Conservation (phyloP, 1,139 yeast genomes). For the Blastobotrys ciferrii region DNA sequence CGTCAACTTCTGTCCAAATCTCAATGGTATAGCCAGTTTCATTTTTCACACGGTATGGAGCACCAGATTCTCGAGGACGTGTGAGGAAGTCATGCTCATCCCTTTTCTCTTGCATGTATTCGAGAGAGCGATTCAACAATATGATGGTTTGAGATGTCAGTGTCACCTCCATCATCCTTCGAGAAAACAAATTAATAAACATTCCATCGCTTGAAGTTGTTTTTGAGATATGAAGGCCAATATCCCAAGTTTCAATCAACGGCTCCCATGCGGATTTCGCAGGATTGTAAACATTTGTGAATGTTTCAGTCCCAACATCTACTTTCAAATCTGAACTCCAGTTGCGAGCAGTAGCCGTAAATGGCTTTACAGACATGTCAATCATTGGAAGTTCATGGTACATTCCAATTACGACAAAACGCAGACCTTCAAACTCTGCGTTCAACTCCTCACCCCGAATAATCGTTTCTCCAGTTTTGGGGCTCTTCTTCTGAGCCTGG, state of each 20-base stretch:
- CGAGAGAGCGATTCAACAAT: slow-evolving; percentile 45
- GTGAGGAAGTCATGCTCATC: slow-evolving; percentile 49
- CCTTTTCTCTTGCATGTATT: slow-evolving; percentile 68
- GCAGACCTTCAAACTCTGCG: slow-evolving; percentile 74
- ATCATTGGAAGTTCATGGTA: slow-evolving; percentile 89
- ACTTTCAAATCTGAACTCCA: slow-evolving; percentile 83
- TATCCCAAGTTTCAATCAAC: slow-evolving; percentile 81
- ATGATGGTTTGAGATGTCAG: slow-evolving; percentile 68
- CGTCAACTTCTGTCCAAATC: slow-evolving; percentile 64
- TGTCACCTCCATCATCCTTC: slow-evolving; percentile 75
- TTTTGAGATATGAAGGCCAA: slow-evolving; percentile 67
- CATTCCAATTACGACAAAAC: slow-evolving; percentile 88
- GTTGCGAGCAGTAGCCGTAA: slow-evolving; percentile 67
- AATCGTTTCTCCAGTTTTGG: slow-evolving; percentile 10
- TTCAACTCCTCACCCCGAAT: slow-evolving; percentile 70
- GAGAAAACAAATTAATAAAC: slow-evolving; percentile 65
- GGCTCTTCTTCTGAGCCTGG: background rate
- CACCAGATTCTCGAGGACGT: slow-evolving; percentile 72
- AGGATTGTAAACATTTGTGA: slow-evolving; percentile 80
- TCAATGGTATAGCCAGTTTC: slow-evolving; percentile 80
- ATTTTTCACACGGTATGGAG: slow-evolving; percentile 77
- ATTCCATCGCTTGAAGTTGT: slow-evolving; percentile 43
- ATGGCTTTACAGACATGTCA: slow-evolving; percentile 76
- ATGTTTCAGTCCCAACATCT: slow-evolving; percentile 65
- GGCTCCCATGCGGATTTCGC: slow-evolving; percentile 98